Percentiles rank a stretch among this genome's conserved stretches.
Evolutionary conservation across 495 filamentous ascomycete genomes (phyloP).

Genomic region (Diplogelasinospora grovesii): DNA sequence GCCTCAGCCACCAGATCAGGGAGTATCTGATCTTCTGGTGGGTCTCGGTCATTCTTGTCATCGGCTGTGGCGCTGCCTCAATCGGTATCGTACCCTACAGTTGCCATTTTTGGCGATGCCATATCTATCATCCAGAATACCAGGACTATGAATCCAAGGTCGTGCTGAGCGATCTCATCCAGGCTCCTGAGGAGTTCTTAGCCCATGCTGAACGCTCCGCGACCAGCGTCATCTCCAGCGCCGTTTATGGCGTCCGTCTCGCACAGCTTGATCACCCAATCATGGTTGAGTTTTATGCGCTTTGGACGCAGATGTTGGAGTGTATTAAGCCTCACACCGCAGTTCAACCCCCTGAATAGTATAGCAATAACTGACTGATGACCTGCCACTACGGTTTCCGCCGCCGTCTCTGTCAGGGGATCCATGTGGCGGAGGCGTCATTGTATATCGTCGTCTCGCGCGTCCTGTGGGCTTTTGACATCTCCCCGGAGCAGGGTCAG

Average conservation of each 20-base stretch:
- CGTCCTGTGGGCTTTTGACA: background rate
- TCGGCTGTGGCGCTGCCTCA: conserved; percentile 6
- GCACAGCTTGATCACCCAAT: background rate
- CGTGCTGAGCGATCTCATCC: background rate
- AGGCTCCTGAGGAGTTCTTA: background rate
- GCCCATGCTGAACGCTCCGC: background rate
- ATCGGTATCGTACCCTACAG: conserved; percentile 10
- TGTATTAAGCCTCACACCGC: background rate
- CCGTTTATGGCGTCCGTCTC: background rate
- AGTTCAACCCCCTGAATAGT: background rate
- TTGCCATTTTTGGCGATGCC: conserved; percentile 6
- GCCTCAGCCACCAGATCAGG: conserved; percentile 17
- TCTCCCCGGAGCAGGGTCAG: background rate
- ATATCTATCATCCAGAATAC: conserved; percentile 1
- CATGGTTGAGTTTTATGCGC: background rate
- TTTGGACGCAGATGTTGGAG: background rate
- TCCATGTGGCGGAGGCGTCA: background rate
- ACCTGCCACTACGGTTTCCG: background rate
- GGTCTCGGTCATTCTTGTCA: conserved; percentile 10
- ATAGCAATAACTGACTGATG: no score
- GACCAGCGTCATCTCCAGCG: conserved; percentile 1
- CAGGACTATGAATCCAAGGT: conserved; percentile 1
- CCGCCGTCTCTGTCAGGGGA: background rate
- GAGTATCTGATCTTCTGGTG: conserved; percentile 21
- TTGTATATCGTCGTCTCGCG: background rate